phyloP scores from a whole-genome alignment of 306 rosid genomes.

The Lathyrus aphaca region DNA sequence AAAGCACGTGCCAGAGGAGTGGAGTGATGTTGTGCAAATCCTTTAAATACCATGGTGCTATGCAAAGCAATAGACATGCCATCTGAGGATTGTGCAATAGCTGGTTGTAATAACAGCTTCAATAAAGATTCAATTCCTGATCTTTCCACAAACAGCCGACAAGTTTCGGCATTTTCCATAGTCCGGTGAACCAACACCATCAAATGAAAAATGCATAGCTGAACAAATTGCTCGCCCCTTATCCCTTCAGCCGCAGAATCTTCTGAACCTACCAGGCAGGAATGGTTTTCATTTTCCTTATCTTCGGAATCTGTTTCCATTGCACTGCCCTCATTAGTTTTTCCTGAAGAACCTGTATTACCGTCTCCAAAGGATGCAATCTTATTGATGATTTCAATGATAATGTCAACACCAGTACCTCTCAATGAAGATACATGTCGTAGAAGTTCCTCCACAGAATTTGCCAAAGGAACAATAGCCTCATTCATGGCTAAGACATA shows the following conservation, averaged over 20 bases:
- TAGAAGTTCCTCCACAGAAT: constrained; percentile 94
- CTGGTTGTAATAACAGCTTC: constrained; percentile 75
- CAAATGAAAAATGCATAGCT: constrained; percentile 80
- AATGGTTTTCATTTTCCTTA: constrained; percentile 56
- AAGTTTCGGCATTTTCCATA: constrained; percentile 93
- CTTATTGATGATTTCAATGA: constrained; percentile 76
- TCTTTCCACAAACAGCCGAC: constrained; percentile 93
- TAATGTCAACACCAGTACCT: constrained; percentile 86
- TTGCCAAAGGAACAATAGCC: constrained; percentile 90
- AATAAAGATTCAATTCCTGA: constrained; percentile 87
- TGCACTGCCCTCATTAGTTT: constrained; percentile 63
- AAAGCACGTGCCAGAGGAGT: constrained; percentile 82
- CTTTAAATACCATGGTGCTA: constrained; percentile 97
- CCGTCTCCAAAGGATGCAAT: constrained; percentile 68
- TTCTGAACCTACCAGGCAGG: constrained; percentile 52
- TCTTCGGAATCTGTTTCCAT: constrained; percentile 91
- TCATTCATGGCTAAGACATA: constrained; percentile 85
- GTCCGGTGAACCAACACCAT: constrained; percentile 95
- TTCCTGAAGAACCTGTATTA: constrained; percentile 58
- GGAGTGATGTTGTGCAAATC: constrained; percentile 93
- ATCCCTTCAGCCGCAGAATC: constrained; percentile 71
- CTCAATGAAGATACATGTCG: constrained; percentile 89
- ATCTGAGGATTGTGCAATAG: constrained; percentile 86
- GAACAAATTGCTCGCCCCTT: constrained; percentile 70
- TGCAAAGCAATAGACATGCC: constrained; percentile 96